Base-by-base conservation (phyloP, 2,329 filamentous ascomycete species). In the Fusarium austroafricanum region DNA sequence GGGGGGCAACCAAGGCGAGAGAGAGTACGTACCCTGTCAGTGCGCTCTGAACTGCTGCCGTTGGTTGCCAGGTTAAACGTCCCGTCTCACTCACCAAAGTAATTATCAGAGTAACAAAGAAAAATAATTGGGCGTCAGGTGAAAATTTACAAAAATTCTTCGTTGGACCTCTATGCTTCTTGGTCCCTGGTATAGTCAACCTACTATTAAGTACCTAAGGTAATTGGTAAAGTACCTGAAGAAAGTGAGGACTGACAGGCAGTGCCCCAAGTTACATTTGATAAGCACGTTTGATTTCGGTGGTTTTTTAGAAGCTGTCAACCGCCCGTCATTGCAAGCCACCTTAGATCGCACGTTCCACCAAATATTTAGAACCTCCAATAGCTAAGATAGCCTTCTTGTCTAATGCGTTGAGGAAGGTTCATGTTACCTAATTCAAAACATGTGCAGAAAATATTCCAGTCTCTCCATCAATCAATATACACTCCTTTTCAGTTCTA, bases 201-300 rank as follows among this genome's bases (percentile, higher is more conserved):
- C n/a, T n/a, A n/a, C n/a, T n/a, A n/a, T n/a, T n/a, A n/a, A n/a
- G n/a, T n/a, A n/a, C n/a, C n/a, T n/a, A n/a, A n/a, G n/a, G n/a
- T 23, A 23, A 23, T 6, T 23, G 21, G 21, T 23, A 6, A 6
- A 23, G 21, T 23, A 23, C 21, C 26, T 26, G 9, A 31, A 12
- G n/a, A 21, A 42, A 18, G 18, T n/a, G 43, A 38, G 15, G 31
- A 38, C 29, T 10, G 23, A 45, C n/a, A 21, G 14, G 29, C 29
- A 14, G 18, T 23, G 31, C 18, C 43, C 40, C 23, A 55, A 40
- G 40, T 51, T 49, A 59, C 43, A 35, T 55, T 26, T 15, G 37
- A 49, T 33, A 61, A 53, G 39, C 44, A 55, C 42, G 47, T 71
- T 68, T 71, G 67, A 63, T 68, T 71, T 49, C 59, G 35, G 35